These are phyloP conservation scores for Erodium maritimum DNA, from an alignment of 345 rosid species.

Conservation along the genomic window DNA sequence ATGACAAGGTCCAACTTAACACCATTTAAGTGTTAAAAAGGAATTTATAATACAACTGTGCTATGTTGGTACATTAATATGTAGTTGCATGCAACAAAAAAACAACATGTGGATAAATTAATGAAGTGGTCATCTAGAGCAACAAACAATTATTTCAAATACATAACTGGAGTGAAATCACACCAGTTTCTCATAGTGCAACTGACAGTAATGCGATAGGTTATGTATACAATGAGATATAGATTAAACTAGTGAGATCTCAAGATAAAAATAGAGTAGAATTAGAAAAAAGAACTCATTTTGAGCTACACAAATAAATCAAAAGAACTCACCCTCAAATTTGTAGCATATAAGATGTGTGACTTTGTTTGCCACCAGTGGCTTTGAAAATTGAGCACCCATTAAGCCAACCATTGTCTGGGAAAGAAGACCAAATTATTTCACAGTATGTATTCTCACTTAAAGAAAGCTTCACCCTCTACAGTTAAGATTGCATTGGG, in stretches of 20 bases:
- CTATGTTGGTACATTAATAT: background rate
- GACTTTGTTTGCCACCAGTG: constrained; percentile 71
- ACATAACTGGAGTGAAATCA: too few species aligned
- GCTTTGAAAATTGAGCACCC: constrained; percentile 90
- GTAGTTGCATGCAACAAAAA: too few species aligned
- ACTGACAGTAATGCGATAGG: too few species aligned
- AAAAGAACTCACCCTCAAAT: constrained; percentile 60
- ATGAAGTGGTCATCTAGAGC: too few species aligned
- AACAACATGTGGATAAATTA: too few species aligned
- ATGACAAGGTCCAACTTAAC: too few species aligned
- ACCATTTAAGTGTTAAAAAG: too few species aligned
- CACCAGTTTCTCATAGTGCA: too few species aligned
- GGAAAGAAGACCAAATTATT: constrained; percentile 4
- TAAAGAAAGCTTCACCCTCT: background rate
- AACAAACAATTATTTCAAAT: too few species aligned
- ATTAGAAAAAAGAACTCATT: background rate
- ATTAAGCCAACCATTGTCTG: constrained; percentile 88
- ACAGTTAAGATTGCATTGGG: background rate
- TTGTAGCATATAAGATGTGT: constrained; percentile 95
- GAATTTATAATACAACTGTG: constrained; percentile 5
- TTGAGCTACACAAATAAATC: background rate
- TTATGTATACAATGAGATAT: too few species aligned
- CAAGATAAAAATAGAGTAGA: background rate
- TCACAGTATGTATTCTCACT: background rate
- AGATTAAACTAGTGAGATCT: background rate